Conservation (phyloP, 2,329 filamentous ascomycete genomes). For the Xylaria sp. region DNA sequence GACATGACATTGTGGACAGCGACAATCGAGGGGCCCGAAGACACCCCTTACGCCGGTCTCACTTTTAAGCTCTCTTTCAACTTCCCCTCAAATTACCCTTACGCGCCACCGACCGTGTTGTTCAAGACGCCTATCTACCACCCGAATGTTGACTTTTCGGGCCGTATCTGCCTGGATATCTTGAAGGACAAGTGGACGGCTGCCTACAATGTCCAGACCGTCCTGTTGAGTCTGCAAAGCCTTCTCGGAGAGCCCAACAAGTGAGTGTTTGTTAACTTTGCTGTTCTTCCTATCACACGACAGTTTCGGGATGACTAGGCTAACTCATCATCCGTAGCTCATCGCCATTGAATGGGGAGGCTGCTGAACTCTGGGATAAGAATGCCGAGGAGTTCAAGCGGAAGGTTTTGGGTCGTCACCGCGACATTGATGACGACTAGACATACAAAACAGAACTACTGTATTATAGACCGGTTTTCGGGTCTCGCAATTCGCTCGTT, state of each 20-base stretch:
- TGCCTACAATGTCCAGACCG: slow-evolving; percentile 94
- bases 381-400: slow-evolving; percentile 86
- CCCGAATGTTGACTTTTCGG: slow-evolving; percentile 97
- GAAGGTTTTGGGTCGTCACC: slow-evolving; percentile 67
- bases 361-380: slow-evolving; percentile 93
- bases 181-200: slow-evolving; percentile 99
- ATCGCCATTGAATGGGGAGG: slow-evolving; percentile 93
- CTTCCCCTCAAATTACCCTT: slow-evolving; percentile 93
- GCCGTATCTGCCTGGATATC: slow-evolving; percentile 96
- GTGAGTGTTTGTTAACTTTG: slow-evolving; percentile 60
- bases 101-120: slow-evolving; percentile 85
- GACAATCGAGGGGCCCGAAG: slow-evolving; percentile 88
- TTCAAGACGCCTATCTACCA: slow-evolving; percentile 99
- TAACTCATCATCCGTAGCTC: slow-evolving; percentile 61
- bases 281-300: neutral
- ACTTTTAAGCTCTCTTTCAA: slow-evolving; percentile 90
- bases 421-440: slow-evolving; percentile 69
- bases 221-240: slow-evolving; percentile 92
- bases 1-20: slow-evolving; percentile 93
- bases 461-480: slow-evolving; percentile 19
- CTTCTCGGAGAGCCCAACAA: slow-evolving; percentile 97
- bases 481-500: slow-evolving; percentile 24
- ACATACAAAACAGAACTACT: slow-evolving; percentile 2
- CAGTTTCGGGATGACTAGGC: neutral
- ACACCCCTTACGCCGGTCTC: slow-evolving; percentile 87